Conservation (phyloP, 768 basidiomycete species). For the Boletellus ananas region DNA sequence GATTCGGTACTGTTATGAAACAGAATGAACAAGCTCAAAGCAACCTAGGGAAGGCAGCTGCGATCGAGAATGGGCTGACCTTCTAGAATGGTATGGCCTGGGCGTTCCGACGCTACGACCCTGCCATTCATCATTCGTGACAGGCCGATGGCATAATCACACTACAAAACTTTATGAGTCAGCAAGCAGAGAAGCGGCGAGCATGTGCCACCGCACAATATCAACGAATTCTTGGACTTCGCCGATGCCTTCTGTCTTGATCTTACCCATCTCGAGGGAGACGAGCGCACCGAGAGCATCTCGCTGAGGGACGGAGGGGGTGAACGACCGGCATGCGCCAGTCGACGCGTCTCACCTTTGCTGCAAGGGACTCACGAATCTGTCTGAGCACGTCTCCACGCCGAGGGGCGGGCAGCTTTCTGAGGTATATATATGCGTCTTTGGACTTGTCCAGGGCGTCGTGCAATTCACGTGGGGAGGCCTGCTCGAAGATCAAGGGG, state of each 20-base stretch:
- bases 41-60: background rate
- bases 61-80: constrained; percentile 37
- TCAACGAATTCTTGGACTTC: constrained; percentile 96
- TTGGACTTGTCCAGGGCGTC: constrained; percentile 62
- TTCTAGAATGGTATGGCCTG: constrained; percentile 89
- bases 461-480: constrained; percentile 70
- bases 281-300: constrained; percentile 79
- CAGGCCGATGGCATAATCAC: constrained; percentile 90
- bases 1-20: constrained; percentile 72
- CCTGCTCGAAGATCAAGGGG: constrained; percentile 36
- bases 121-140: constrained; percentile 94
- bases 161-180: constrained; percentile 43
- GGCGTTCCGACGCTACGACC: constrained; percentile 83
- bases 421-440: constrained; percentile 68
- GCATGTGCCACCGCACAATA: constrained; percentile 56
- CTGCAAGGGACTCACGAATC: constrained; percentile 75
- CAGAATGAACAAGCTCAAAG: constrained; percentile 7
- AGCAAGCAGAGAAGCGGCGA: background rate
- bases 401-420: constrained; percentile 79
- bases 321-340: constrained; percentile 3
- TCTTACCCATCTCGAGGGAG: constrained; percentile 89
- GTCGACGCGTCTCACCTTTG: constrained; percentile 50
- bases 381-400: constrained; percentile 88
- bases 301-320: constrained; percentile 42
- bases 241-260: constrained; percentile 83